Evolutionary conservation across 441 rosid genomes (phyloP).

Genomic region (Pelargonium australe): DNA sequence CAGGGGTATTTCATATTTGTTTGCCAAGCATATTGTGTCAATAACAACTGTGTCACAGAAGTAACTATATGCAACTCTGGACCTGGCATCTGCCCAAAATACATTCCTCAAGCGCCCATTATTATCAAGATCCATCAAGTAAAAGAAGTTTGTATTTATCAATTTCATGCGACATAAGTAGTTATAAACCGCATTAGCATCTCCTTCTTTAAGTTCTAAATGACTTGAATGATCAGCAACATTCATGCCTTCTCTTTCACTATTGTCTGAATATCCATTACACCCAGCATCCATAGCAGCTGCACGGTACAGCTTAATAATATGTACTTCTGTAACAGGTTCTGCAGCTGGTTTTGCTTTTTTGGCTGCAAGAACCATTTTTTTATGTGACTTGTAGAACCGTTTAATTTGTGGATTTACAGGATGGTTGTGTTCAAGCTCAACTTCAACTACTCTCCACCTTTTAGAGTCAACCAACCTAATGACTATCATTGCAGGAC

Average conservation of each 20-base stretch:
- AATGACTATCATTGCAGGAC: constrained; percentile 47
- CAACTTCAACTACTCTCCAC: constrained; percentile 49
- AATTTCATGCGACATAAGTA: constrained; percentile 48
- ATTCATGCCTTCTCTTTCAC: constrained; percentile 25
- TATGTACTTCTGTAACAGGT: constrained; percentile 39
- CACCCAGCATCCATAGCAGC: constrained; percentile 24
- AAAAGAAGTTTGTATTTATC: constrained; percentile 47
- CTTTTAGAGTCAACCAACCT: constrained; percentile 43
- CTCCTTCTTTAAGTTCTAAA: constrained; percentile 47
- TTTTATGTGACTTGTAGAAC: constrained; percentile 47
- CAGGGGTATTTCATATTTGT: constrained; percentile 40
- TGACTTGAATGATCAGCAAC: constrained; percentile 33
- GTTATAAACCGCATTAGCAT: constrained; percentile 42
- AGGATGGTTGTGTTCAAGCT: constrained; percentile 47
- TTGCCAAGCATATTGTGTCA: constrained; percentile 38
- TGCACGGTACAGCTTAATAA: constrained; percentile 42
- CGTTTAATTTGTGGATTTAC: constrained; percentile 38
- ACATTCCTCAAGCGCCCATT: constrained; percentile 37
- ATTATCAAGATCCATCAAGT: constrained; percentile 42
- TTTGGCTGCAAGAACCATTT: constrained; percentile 39
- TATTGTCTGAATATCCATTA: constrained; percentile 26
- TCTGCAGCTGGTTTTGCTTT: constrained; percentile 27
- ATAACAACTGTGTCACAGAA: constrained; percentile 36
- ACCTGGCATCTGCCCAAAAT: constrained; percentile 45
- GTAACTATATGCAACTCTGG: constrained; percentile 31